Evolutionary conservation across 2,329 filamentous ascomycete genomes (phyloP).

Genomic region (Stromatinia cepivora): DNA sequence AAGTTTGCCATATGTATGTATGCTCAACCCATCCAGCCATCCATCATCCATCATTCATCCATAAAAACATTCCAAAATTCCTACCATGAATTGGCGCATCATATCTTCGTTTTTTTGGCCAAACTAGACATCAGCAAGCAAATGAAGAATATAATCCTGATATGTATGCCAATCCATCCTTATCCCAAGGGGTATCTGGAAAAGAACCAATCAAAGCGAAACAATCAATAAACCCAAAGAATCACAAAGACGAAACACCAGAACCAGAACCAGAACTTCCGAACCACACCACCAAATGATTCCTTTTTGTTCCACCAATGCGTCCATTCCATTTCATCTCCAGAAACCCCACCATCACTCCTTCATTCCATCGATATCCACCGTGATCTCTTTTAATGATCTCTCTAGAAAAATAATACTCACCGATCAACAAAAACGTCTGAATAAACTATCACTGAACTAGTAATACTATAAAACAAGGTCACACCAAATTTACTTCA

Average conservation of each 20-base stretch:
- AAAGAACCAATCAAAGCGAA: constrained; percentile 21
- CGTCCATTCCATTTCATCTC: constrained; percentile 1
- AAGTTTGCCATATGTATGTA: background rate
- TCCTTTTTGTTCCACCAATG: background rate
- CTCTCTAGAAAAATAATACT: constrained; percentile 17
- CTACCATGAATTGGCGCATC: background rate
- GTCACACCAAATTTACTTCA: background rate
- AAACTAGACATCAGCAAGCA: background rate
- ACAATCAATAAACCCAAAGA: constrained; percentile 19
- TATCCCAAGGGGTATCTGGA: constrained; percentile 24
- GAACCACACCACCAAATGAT: constrained; percentile 1
- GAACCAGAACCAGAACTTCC: constrained; percentile 14
- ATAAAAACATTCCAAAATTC: constrained; percentile 1
- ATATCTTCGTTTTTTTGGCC: background rate
- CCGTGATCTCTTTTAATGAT: background rate
- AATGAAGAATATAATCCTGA: constrained; percentile 4
- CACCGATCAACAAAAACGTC: constrained; percentile 6
- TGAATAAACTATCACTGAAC: background rate
- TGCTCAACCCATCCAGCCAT: constrained; percentile 7
- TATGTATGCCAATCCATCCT: constrained; percentile 20
- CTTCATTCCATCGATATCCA: background rate
- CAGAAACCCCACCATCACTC: background rate
- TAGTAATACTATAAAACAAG: constrained; percentile 11
- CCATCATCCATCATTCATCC: constrained; percentile 1
- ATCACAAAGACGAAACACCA: background rate